A percentile compares a stretch with the other conserved stretches of the same genome.
These are phyloP conservation scores for Neurospora tetraspora DNA, from an alignment of 495 filamentous ascomycete species.

Conservation along the genomic window DNA sequence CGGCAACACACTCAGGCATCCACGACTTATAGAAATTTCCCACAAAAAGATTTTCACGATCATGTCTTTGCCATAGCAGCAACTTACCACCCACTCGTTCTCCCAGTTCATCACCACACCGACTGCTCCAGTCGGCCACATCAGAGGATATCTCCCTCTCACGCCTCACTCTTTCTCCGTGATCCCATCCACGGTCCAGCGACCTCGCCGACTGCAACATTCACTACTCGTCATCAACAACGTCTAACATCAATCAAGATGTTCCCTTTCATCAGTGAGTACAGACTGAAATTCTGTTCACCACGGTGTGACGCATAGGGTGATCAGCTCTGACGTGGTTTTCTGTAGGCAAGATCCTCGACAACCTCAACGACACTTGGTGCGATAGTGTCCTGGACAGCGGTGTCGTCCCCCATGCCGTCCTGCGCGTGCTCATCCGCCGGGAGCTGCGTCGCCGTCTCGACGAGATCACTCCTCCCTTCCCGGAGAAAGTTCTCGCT, in stretches of 20 bases:
- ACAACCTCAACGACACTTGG: conserved; percentile 2
- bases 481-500: not conserved
- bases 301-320: not conserved
- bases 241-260: not conserved
- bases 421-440: conserved; percentile 49
- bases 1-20: not conserved
- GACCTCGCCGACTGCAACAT: not conserved
- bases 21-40: not conserved
- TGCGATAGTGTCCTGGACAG: conserved; percentile 37
- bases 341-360: not conserved
- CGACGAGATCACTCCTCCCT: conserved; percentile 23
- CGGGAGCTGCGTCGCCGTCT: conserved; percentile 44
- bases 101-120: not conserved
- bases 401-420: conserved; percentile 46
- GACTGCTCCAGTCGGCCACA: not conserved
- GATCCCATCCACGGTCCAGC: not conserved
- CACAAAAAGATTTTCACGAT: not conserved
- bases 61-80: not conserved
- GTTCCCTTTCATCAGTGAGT: not conserved
- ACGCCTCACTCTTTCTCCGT: not conserved
- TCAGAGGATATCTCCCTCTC: not conserved
- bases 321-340: not conserved
- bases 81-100: not conserved
- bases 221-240: not conserved
- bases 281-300: not conserved